Conservation (phyloP, 768 basidiomycete species). For the Omphalotus guepiniiformis region DNA sequence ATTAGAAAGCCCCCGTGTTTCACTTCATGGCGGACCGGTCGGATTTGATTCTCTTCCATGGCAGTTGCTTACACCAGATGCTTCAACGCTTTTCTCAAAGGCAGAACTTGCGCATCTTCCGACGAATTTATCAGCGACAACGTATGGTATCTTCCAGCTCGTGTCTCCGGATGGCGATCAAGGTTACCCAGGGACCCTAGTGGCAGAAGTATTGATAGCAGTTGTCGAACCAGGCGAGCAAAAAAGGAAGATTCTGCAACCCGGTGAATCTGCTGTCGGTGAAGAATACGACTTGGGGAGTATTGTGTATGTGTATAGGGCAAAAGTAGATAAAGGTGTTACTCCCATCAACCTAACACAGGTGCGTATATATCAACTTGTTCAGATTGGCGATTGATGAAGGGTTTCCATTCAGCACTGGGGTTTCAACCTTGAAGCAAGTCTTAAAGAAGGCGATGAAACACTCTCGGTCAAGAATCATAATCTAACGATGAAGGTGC, state of each 20-base stretch:
- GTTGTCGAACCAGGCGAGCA: conserved; percentile 37
- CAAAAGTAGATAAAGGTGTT: conserved; percentile 56
- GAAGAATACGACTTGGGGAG: conserved; percentile 56
- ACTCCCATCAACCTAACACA: conserved; percentile 77
- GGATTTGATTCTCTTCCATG: conserved; percentile 61
- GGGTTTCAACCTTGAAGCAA: conserved; percentile 80
- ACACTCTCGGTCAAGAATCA: conserved; percentile 50
- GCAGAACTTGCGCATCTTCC: conserved; percentile 47
- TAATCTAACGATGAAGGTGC: conserved; percentile 36
- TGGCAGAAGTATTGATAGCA: conserved; percentile 53
- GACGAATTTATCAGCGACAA: conserved; percentile 17
- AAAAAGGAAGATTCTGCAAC: conserved; percentile 23
- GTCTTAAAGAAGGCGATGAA: conserved; percentile 41
- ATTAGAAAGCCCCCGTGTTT: conserved; percentile 46
- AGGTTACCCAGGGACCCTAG: conserved; percentile 61
- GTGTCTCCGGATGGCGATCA: conserved; percentile 64
- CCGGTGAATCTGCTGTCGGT: conserved; percentile 19
- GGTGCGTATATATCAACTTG: conserved; percentile 32
- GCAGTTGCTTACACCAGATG: conserved; percentile 38
- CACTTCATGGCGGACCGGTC: conserved; percentile 66
- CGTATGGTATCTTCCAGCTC: conserved; percentile 51
- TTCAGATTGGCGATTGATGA: conserved; percentile 1
- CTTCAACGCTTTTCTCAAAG: conserved; percentile 49
- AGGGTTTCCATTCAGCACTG: conserved; percentile 49
- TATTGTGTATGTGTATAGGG: conserved; percentile 64